Base-by-base conservation (phyloP, 2,329 filamentous ascomycete genomes). In the Ilyonectria sp. region DNA sequence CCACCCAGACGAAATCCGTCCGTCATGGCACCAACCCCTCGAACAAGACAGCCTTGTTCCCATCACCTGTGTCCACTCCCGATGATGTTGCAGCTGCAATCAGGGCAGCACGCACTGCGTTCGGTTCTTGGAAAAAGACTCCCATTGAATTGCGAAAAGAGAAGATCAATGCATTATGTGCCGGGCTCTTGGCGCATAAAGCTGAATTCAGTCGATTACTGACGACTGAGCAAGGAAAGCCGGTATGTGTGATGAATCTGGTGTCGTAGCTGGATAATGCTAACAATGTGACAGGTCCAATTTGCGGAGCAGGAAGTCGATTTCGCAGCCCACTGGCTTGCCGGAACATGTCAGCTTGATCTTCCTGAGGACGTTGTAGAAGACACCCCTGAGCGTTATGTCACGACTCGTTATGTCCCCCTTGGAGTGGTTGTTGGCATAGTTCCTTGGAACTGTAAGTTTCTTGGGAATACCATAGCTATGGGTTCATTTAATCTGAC, bases 391-490 rank as follows among this genome's bases (percentile, higher is more conserved):
- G 33, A 55, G n/a, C 31, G 52, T 6, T n/a, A 23, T 15, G 31
- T 55, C 31, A 37, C 13, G 33, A 55, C 52, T 55, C 47, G 35
- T 15, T 53, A 60, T 17, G 44, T 46, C 19, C 58, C 58, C 13
- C 44, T 60, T n/a, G 58, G 58, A 10, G 46, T 60, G 6, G 26
- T 33, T n/a, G 58, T 60, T 26, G 58, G 46, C n/a, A 60, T 60
- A 9, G 47, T 53, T 29, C 58, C 47, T 26, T 60, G 47, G 58
- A 60, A 60, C 40, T 60, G 31, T 46, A 7, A 40, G 52, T 40
- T 5, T 17, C 1, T 17, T 4, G 13, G 13, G 5, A 29, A 26
- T 6, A 3, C 17, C 3, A 46, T 9, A 6, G 23, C 13, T 9
- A 3, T 6, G 23, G 4, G 23, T 15, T 29, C 7, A 49, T 19